Conservation (phyloP, 441 rosid genomes). For the Erodium moschatum region DNA sequence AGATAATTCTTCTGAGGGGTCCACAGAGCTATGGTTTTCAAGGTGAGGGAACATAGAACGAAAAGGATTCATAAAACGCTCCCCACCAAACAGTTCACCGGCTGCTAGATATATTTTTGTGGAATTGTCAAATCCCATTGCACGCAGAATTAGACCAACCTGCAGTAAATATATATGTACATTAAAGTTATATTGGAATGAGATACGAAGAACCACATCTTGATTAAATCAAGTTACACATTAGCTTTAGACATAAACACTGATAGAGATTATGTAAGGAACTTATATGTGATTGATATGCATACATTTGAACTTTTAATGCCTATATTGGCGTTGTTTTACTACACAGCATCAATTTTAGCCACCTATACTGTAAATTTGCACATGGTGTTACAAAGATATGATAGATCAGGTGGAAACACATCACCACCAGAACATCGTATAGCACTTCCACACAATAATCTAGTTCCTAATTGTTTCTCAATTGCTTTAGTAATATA, state of each 20-base stretch:
- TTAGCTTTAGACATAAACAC: not conserved
- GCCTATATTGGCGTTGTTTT: not conserved
- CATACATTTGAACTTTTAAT: not conserved
- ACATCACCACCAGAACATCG: too few species aligned
- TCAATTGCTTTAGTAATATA: not conserved
- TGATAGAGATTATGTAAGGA: not conserved
- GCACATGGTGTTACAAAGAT: too few species aligned
- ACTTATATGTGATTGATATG: not conserved
- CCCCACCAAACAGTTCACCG: constrained; percentile 91
- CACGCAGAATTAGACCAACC: constrained; percentile 86
- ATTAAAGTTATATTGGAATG: not conserved
- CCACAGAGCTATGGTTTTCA: constrained; percentile 89
- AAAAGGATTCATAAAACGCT: constrained; percentile 79
- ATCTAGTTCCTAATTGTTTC: not conserved
- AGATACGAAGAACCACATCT: not conserved
- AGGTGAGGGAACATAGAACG: constrained; percentile 69
- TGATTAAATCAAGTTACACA: not conserved
- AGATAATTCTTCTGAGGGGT: constrained; percentile 59
- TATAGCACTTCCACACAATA: not conserved
- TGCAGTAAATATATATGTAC: constrained; percentile 22
- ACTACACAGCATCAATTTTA: not conserved
- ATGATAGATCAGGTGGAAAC: too few species aligned
- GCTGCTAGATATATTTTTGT: constrained; percentile 88
- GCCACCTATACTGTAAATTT: too few species aligned
- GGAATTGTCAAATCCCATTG: constrained; percentile 81